Conservation (phyloP, 208 protist species). For the Wallacemonas sp. region DNA sequence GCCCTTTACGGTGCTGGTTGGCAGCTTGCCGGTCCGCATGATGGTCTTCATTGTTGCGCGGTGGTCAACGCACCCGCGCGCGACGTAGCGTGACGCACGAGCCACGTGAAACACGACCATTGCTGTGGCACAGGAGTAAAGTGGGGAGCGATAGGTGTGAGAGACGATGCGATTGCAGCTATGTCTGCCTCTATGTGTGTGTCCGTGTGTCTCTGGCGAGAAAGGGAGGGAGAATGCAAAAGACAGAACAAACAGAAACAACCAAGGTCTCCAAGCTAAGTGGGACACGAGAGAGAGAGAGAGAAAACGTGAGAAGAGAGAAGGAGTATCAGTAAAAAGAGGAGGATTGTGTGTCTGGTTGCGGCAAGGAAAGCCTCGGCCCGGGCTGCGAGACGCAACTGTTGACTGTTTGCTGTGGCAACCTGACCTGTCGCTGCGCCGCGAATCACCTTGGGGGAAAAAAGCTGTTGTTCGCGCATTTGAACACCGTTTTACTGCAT, state of each 20-base stretch:
- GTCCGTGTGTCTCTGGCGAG: background rate
- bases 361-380: too few species aligned
- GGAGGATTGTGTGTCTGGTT: too few species aligned
- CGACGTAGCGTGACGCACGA: background rate
- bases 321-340: too few species aligned
- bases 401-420: too few species aligned
- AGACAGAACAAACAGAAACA: background rate
- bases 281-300: background rate
- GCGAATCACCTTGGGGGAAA: too few species aligned
- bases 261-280: too few species aligned
- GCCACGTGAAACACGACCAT: constrained; percentile 1
- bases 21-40: constrained; percentile 8
- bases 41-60: constrained; percentile 6
- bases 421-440: too few species aligned
- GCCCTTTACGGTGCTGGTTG: constrained; percentile 3
- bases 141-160: too few species aligned
- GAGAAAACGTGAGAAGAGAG: background rate
- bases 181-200: background rate
- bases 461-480: too few species aligned
- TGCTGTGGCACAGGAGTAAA: background rate
- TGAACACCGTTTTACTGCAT: too few species aligned
- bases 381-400: too few species aligned
- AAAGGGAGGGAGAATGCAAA: background rate
- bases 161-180: too few species aligned
- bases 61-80: background rate